phyloP scores from a whole-genome alignment of 345 rosid species.

The Arabis alpina region DNA sequence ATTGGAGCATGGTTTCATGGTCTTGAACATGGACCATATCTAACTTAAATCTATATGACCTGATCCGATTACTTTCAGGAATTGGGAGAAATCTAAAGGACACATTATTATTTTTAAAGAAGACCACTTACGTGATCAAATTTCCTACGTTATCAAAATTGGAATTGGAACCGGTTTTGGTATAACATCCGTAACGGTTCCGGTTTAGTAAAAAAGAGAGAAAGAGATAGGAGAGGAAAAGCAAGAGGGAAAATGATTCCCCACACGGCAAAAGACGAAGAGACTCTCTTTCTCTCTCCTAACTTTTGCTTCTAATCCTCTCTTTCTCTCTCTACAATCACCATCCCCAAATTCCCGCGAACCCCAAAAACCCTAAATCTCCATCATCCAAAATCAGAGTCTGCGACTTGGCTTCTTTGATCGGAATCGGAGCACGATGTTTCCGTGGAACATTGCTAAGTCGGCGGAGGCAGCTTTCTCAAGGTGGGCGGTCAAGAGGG shows the following conservation, averaged over 20 bases:
- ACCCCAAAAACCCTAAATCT: slow-evolving; percentile 29
- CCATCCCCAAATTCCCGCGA: slow-evolving; percentile 30
- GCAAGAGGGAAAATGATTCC: slow-evolving; percentile 13
- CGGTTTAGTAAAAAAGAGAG: not conserved
- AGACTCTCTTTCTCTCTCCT: not conserved
- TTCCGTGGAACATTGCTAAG: slow-evolving; percentile 61
- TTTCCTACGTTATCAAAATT: not conserved
- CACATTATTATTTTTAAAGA: no score
- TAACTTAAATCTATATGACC: no score
- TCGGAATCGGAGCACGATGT: slow-evolving; percentile 28
- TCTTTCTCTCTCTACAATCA: slow-evolving; percentile 22
- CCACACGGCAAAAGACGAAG: slow-evolving; percentile 37
- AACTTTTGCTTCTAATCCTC: slow-evolving; percentile 26
- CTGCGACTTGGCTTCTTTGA: slow-evolving; percentile 1
- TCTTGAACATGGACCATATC: no score
- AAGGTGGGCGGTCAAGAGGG: slow-evolving; percentile 87
- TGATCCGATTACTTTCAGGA: no score
- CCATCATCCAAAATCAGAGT: not conserved
- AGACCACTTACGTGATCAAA: not conserved
- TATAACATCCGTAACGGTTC: not conserved
- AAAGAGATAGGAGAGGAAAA: slow-evolving; percentile 9
- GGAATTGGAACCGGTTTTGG: slow-evolving; percentile 8
- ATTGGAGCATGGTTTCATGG: no score
- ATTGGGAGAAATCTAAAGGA: no score
- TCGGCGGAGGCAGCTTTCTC: slow-evolving; percentile 82